Evolutionary conservation across 176 grass and related monocot species (phyloP).

Genomic region (Stipa capillata): DNA sequence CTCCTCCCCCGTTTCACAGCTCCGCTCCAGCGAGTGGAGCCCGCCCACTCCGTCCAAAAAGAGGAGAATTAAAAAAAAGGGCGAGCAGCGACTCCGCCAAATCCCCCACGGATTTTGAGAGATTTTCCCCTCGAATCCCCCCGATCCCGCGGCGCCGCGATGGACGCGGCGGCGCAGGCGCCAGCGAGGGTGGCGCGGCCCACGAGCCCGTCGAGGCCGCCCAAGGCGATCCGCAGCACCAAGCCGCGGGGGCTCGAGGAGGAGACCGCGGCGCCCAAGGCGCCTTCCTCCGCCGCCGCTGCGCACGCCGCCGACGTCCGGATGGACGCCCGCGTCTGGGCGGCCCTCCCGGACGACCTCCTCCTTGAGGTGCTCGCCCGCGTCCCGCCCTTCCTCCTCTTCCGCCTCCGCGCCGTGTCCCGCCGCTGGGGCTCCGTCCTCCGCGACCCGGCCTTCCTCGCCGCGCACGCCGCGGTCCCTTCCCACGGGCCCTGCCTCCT

Average conservation of each 20-base stretch:
- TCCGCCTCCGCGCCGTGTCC: conserved; percentile 61
- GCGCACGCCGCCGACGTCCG: conserved; percentile 46
- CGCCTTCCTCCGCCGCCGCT: conserved; percentile 1
- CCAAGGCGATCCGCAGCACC: conserved; percentile 69
- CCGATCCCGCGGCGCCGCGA: conserved; percentile 13
- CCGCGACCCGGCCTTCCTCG: conserved; percentile 60
- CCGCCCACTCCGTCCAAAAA: conserved; percentile 36
- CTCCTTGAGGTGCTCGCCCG: conserved; percentile 78
- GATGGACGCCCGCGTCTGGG: conserved; percentile 70
- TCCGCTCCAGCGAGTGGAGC: neutral
- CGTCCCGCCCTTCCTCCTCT: conserved; percentile 86
- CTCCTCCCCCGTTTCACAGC: neutral
- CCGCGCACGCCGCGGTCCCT: conserved; percentile 53
- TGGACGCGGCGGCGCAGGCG: conserved; percentile 7
- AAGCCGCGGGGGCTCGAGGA: conserved; percentile 82
- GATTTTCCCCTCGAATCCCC: neutral
- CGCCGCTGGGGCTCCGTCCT: conserved; percentile 65
- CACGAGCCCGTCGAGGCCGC: conserved; percentile 63
- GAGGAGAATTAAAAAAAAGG: neutral
- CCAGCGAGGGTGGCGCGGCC: conserved; percentile 19
- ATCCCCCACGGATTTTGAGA: neutral
- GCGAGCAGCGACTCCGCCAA: neutral
- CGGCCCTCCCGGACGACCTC: conserved; percentile 64
- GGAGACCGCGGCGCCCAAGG: conserved; percentile 58
- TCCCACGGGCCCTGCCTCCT: conserved; percentile 87